phyloP scores from a whole-genome alignment of 176 grass and related monocot genomes.

The Lolium rigidum region DNA sequence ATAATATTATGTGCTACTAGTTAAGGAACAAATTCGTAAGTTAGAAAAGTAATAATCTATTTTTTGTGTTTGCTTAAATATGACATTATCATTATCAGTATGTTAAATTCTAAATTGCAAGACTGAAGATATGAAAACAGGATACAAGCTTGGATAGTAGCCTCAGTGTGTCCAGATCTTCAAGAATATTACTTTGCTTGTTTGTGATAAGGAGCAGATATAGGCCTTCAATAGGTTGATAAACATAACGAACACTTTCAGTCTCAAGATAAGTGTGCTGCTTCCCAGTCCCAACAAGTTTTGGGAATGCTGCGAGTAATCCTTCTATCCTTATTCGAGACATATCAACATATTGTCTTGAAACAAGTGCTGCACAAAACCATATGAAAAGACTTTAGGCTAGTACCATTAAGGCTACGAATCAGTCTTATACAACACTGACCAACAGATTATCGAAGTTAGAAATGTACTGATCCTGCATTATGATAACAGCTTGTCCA shows the following conservation, averaged over 20 bases:
- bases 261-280: slow-evolving; percentile 93
- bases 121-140: slow-evolving; percentile 33
- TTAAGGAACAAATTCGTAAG: neutral
- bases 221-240: slow-evolving; percentile 79
- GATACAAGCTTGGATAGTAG: slow-evolving; percentile 89
- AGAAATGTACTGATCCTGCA: neutral
- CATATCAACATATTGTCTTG: slow-evolving; percentile 88
- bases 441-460: neutral
- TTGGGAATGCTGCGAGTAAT: slow-evolving; percentile 88
- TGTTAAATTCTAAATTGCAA: neutral
- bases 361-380: slow-evolving; percentile 74
- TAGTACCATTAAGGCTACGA: neutral
- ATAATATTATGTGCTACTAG: slow-evolving; percentile 7
- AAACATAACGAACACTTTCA: slow-evolving; percentile 86
- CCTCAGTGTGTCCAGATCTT: slow-evolving; percentile 86
- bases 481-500: slow-evolving; percentile 12
- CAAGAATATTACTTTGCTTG: slow-evolving; percentile 94
- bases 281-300: slow-evolving; percentile 80
- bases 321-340: slow-evolving; percentile 85
- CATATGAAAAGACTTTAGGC: slow-evolving; percentile 4
- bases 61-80: slow-evolving; percentile 10
- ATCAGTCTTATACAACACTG: neutral
- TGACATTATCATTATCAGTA: neutral
- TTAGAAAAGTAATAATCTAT: neutral
- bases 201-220: slow-evolving; percentile 91